Evolutionary conservation across 805 yeast species (phyloP), one percentile per base, ranked within the genome.

Genomic region (Blastobotrys americana): DNA sequence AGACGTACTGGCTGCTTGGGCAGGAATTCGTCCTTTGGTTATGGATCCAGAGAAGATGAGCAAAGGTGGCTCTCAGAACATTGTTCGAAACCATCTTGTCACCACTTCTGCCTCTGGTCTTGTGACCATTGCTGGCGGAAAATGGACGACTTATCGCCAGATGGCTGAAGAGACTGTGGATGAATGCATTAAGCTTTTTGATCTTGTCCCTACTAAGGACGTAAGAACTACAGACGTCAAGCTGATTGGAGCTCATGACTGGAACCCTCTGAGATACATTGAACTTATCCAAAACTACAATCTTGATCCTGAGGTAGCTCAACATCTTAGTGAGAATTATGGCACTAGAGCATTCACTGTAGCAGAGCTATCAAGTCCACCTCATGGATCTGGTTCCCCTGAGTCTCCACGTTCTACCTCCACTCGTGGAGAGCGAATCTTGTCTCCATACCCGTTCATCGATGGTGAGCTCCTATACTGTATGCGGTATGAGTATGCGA

Each of bases 71-170:
- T 89, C 97, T 47, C 93, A 88, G 69, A 89, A 88, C 43, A 72
- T 89, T 53, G 97, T 89, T 37, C 82, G 97, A 70, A 83, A 85
- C 54, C 97, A 89, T 66, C 72, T 89, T 56, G 74, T 89, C 44
- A 75, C 82, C 57, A 72, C 77, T 23, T 76, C 94, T 27, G 78
- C 73, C 47, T 73, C 83, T 45, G 93, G 90, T 20, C 74, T 89
- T 55, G 72, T 89, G 34, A 89, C 97, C 34, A 84, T 89, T 54
- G 82, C 95, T 16, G 97, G 97, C 58, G 97, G 97, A 64, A 89
- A 89, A 70, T 89, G 97, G 97, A 89, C 97, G 43, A 89, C 97
- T 31, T 90, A 89, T 72, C 77, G 97, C 70, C 95, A 87, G 70
- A 89, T 89, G 97, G 96, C 97, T 18, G 81, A 89, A 69, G 96